Evolutionary conservation across 2,329 filamentous ascomycete species (phyloP).

Genomic region (Fusarium newnesense): DNA sequence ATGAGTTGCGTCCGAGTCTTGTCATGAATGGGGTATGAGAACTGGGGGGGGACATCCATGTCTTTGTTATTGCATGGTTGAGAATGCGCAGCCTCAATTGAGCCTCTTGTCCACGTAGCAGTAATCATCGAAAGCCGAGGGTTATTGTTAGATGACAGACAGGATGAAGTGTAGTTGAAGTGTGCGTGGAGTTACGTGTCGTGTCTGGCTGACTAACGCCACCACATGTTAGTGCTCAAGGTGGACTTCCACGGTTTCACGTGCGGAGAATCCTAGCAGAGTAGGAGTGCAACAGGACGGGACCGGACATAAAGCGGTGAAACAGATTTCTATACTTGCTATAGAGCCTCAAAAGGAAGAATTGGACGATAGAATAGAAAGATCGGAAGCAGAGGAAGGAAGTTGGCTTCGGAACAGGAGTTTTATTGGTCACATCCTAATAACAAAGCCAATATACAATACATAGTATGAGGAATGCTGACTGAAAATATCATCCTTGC

Average conservation of each 20-base stretch:
- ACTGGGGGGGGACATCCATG: background rate
- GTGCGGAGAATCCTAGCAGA: conserved; percentile 31
- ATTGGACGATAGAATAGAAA: background rate
- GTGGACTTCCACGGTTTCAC: conserved; percentile 11
- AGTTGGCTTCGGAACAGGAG: background rate
- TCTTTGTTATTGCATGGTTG: too few species aligned
- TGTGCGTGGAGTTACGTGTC: conserved; percentile 24
- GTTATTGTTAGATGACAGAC: background rate
- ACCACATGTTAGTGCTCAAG: conserved; percentile 15
- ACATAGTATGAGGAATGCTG: background rate
- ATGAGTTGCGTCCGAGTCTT: background rate
- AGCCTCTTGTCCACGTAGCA: background rate
- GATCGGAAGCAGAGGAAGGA: background rate
- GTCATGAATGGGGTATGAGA: background rate
- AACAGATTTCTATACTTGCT: background rate
- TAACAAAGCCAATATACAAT: background rate
- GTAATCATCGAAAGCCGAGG: background rate
- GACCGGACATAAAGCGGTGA: conserved; percentile 26
- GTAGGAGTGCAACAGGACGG: conserved; percentile 5
- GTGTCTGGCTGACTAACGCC: conserved; percentile 32
- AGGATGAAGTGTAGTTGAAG: conserved; percentile 32
- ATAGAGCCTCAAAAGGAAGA: background rate
- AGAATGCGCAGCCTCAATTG: background rate
- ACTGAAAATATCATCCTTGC: background rate
- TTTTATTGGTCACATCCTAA: background rate